Evolutionary conservation across 2,329 filamentous ascomycete genomes (phyloP), one percentile per base, ranked within the genome.

Genomic region (Calonectria naviculata): DNA sequence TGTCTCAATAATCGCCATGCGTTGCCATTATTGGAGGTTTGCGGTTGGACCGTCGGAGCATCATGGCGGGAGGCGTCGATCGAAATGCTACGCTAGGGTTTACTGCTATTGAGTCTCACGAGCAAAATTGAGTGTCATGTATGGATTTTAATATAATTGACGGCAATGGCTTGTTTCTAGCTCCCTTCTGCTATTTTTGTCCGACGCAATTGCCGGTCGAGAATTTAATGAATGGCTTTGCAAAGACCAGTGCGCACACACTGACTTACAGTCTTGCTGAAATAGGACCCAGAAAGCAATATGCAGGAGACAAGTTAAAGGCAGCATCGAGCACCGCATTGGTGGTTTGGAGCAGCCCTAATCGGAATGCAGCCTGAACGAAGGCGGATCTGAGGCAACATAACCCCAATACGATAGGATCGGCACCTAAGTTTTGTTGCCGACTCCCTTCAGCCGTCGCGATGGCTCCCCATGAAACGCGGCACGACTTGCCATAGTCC

Each of bases 401-500:
- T 70, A 75, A 71, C 68, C 34, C 67, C 41, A 64, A 72, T 72
- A 73, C 70, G 74, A 74, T 69, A 65, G 28, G 52, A 63, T 69
- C 58, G 60, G 41, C 65, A 67, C 54, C n/a, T 47, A 56, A 64
- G 71, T 47, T 70, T 56, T 52, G 60, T 63, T 66, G 52, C 63
- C 49, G 31, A 46, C 52, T 63, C 54, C 26, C 60, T 75, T 63
- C 71, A 65, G 61, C 70, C 66, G 66, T 71, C 52, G 58, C 73
- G 73, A 73, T 63, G 75, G 71, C 66, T 71, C 58, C 60, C 64
- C n/a, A 71, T 75, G 70, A 78, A 78, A 78, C 76, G 65, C 54
- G 66, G 58, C 67, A 74, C n/a, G 70, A 38, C 68, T 46, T 54
- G 60, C 63, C 65, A 56, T 54, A 67, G 68, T 69, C 31, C 56